Conservation (phyloP, 345 rosid genomes). For the Euphorbia lathyris region DNA sequence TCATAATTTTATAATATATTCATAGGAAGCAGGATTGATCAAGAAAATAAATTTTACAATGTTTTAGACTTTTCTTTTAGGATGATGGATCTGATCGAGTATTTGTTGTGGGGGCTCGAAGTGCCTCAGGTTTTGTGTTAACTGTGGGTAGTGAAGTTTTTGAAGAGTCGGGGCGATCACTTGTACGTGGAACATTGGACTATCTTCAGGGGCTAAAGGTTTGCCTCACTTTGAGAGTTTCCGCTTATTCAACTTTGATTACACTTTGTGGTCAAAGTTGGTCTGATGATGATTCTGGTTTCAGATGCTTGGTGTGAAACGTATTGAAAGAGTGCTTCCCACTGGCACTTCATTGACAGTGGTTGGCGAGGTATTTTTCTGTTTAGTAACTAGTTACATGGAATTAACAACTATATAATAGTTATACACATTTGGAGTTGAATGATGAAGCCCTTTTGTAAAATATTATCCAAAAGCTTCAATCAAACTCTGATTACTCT, state of each 20-base stretch:
- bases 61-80: conserved; percentile 32
- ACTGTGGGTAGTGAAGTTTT: conserved; percentile 75
- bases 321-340: conserved; percentile 87
- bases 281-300: conserved; percentile 24
- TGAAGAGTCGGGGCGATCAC: conserved; percentile 93
- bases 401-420: neutral
- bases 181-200: conserved; percentile 88
- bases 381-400: neutral
- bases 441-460: neutral
- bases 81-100: conserved; percentile 83
- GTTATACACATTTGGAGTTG: neutral
- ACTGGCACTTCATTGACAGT: conserved; percentile 87
- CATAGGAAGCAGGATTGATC: conserved; percentile 1
- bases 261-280: conserved; percentile 5
- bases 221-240: conserved; percentile 19
- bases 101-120: conserved; percentile 66
- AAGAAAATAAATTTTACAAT: neutral
- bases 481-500: no score
- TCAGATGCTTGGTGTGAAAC: conserved; percentile 98
- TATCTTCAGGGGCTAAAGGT: conserved; percentile 97
- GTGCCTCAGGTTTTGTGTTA: conserved; percentile 62
- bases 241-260: neutral
- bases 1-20: conserved; percentile 2
- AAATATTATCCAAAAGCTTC: no score
- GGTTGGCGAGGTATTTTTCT: conserved; percentile 80